Conservation (phyloP, 2,329 filamentous ascomycete genomes). For the Colletotrichum sp. region DNA sequence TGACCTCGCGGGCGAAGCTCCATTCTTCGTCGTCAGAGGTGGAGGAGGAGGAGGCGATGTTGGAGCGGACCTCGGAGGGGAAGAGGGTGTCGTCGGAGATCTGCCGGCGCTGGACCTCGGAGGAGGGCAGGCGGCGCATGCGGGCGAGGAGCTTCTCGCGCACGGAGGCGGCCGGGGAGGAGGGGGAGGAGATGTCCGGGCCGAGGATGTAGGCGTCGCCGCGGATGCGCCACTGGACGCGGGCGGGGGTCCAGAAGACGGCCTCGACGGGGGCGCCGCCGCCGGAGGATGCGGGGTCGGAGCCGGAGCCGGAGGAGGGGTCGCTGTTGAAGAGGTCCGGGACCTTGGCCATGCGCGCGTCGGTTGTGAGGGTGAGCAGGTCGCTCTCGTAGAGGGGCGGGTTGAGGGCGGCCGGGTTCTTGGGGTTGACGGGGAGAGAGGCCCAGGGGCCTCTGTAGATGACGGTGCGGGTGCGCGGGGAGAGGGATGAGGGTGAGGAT, state of each 20-base stretch:
- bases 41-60: constrained; percentile 1
- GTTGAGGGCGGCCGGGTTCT: constrained; percentile 76
- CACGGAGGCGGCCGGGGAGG: constrained; percentile 35
- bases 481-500: not conserved
- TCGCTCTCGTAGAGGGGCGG: constrained; percentile 74
- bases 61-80: not conserved
- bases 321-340: constrained; percentile 64
- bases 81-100: not conserved
- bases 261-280: constrained; percentile 79
- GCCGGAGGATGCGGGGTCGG: constrained; percentile 51
- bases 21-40: constrained; percentile 55
- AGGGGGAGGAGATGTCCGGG: constrained; percentile 55
- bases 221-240: constrained; percentile 84
- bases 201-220: constrained; percentile 79
- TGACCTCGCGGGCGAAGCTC: constrained; percentile 82
- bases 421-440: constrained; percentile 71
- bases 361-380: constrained; percentile 83
- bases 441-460: constrained; percentile 88
- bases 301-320: constrained; percentile 39
- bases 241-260: constrained; percentile 77
- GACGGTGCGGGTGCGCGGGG: constrained; percentile 72
- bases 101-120: constrained; percentile 34
- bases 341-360: constrained; percentile 85
- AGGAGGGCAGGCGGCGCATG: constrained; percentile 58
- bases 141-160: constrained; percentile 63